These are phyloP conservation scores for Nyctanthes arbortristis DNA, from an alignment of 257 asterid species.

Conservation along the genomic window DNA sequence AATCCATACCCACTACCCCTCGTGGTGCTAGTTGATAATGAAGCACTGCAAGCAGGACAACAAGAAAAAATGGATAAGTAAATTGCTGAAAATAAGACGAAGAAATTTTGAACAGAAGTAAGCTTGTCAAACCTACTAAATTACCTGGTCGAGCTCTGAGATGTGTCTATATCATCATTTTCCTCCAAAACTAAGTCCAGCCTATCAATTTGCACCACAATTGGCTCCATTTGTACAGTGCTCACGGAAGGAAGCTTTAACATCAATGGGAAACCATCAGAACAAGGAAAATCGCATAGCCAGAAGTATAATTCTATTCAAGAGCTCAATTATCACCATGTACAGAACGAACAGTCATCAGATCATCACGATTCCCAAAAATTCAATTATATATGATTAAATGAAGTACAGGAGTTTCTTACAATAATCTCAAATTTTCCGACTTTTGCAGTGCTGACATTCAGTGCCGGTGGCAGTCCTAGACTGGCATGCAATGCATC, in stretches of 20 bases:
- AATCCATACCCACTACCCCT: constrained; percentile 89
- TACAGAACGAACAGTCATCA: not conserved
- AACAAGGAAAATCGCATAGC: not conserved
- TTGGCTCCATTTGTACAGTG: constrained; percentile 91
- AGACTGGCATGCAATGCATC: constrained; percentile 94
- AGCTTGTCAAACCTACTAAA: constrained; percentile 25
- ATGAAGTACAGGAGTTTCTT: constrained; percentile 33
- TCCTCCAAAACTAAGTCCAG: constrained; percentile 94
- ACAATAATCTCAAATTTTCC: constrained; percentile 94
- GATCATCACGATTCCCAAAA: constrained; percentile 6
- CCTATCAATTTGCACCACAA: constrained; percentile 84
- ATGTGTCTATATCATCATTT: constrained; percentile 65
- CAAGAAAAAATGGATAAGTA: constrained; percentile 16
- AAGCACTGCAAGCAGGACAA: constrained; percentile 44
- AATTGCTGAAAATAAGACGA: constrained; percentile 20
- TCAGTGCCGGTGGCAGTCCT: constrained; percentile 95
- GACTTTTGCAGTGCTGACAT: constrained; percentile 86
- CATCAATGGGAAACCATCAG: constrained; percentile 22
- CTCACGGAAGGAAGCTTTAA: constrained; percentile 95
- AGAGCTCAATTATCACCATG: not conserved
- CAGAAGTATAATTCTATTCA: constrained; percentile 11
- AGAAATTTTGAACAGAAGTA: constrained; percentile 21
- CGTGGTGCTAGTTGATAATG: constrained; percentile 49
- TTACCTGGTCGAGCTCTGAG: constrained; percentile 69
- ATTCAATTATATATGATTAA: constrained; percentile 7